phyloP scores from a whole-genome alignment of 2,329 filamentous ascomycete species.

The Falciphora oryzae region DNA sequence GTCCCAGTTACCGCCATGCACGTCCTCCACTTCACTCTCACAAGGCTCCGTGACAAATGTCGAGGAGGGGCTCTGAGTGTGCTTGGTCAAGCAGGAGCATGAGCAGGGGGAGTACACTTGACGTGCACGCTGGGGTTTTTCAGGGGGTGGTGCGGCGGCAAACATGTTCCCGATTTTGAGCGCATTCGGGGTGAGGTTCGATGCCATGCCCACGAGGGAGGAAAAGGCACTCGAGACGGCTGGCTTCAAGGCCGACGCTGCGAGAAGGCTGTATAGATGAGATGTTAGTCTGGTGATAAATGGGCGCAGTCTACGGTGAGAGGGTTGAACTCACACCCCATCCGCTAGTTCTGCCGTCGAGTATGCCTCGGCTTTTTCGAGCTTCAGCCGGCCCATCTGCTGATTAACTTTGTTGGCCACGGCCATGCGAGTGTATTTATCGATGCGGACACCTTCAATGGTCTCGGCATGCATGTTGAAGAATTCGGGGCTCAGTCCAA shows the following conservation, averaged over 20 bases:
- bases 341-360: not conserved
- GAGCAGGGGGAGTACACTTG: not conserved
- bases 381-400: not conserved
- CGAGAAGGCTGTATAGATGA: not conserved
- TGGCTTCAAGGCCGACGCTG: not conserved
- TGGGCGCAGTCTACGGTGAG: too few species aligned
- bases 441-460: not conserved
- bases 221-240: not conserved
- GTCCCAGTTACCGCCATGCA: not conserved
- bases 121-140: not conserved
- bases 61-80: not conserved
- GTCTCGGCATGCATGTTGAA: not conserved
- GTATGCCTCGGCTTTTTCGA: not conserved
- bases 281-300: not conserved
- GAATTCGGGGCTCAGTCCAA: not conserved
- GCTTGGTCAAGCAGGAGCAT: not conserved
- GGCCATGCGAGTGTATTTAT: not conserved
- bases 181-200: not conserved
- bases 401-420: not conserved
- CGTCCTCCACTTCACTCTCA: not conserved
- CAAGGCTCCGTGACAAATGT: not conserved
- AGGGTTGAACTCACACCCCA: not conserved
- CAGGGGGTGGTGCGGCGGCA: not conserved
- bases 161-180: not conserved
- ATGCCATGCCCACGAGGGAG: not conserved